Evolutionary conservation across 257 asterid genomes (phyloP).

Genomic region (Salvia hispanica): DNA sequence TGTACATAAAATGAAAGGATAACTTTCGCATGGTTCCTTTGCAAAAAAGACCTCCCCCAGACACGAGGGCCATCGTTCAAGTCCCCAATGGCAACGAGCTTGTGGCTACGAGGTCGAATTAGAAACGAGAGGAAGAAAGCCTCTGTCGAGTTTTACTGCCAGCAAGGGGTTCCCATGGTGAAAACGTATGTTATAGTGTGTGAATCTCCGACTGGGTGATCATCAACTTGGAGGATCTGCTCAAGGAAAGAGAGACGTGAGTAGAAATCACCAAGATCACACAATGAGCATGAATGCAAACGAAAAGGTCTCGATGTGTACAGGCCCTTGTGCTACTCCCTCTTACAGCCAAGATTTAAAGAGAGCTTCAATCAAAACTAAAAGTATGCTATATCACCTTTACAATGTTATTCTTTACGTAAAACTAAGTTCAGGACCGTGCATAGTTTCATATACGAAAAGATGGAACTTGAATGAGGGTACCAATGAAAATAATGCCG

Average conservation of each 20-base stretch:
- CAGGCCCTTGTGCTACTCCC: no score
- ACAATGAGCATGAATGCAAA: neutral
- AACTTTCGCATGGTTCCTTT: constrained; percentile 3
- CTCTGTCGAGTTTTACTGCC: constrained; percentile 16
- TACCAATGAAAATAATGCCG: neutral
- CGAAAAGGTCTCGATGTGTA: no score
- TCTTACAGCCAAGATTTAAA: no score
- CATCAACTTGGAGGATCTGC: constrained; percentile 36
- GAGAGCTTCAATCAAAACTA: neutral
- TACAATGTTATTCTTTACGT: neutral
- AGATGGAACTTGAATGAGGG: neutral
- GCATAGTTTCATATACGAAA: neutral
- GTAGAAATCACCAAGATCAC: neutral
- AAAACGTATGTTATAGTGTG: constrained; percentile 10
- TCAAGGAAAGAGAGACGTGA: neutral
- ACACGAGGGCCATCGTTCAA: constrained; percentile 23
- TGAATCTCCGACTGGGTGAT: constrained; percentile 28
- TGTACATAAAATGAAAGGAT: constrained; percentile 35
- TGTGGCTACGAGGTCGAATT: constrained; percentile 1
- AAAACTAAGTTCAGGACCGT: neutral
- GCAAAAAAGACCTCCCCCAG: constrained; percentile 30
- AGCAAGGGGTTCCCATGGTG: neutral
- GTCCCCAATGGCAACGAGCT: constrained; percentile 15
- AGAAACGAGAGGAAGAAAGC: constrained; percentile 22
- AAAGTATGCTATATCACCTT: neutral